phyloP scores from a whole-genome alignment of 2,329 filamentous ascomycete genomes.

The Pseudogymnoascus sp. region DNA sequence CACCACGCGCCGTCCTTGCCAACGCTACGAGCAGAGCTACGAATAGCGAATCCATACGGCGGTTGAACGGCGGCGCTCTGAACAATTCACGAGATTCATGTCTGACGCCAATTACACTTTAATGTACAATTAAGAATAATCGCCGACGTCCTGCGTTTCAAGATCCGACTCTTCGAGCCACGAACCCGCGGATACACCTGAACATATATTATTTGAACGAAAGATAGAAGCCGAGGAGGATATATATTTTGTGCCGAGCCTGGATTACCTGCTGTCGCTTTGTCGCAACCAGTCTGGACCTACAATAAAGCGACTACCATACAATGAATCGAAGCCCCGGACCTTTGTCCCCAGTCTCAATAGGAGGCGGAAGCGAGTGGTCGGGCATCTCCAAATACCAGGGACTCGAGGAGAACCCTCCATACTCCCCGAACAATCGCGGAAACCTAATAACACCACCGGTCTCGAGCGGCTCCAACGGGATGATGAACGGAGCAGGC shows the following conservation, averaged over 20 bases:
- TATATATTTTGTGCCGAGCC: background rate
- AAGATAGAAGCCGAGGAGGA: background rate
- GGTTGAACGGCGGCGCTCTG: background rate
- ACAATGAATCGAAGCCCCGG: conserved; percentile 66
- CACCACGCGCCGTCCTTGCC: background rate
- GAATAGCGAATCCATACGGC: background rate
- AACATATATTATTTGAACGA: background rate
- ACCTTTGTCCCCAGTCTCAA: conserved; percentile 72
- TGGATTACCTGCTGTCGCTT: background rate
- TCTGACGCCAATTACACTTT: conserved; percentile 3
- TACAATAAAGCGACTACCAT: conserved; percentile 11
- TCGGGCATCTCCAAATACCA: conserved; percentile 62
- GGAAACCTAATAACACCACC: conserved; percentile 60
- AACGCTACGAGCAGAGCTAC: conserved; percentile 2
- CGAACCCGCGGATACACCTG: background rate
- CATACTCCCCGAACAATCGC: conserved; percentile 43
- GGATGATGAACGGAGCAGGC: conserved; percentile 50
- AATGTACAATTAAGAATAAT: conserved; percentile 5
- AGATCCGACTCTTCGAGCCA: conserved; percentile 1
- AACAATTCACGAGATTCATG: conserved; percentile 5
- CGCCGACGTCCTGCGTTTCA: conserved; percentile 5
- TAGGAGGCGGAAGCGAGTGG: conserved; percentile 70
- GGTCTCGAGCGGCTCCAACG: conserved; percentile 54
- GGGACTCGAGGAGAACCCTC: conserved; percentile 37
- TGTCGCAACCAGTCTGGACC: background rate